Evolutionary conservation across 495 filamentous ascomycete species (phyloP), one percentile per base, ranked within the genome.

Genomic region (Podospora bellae-mahoneyi): DNA sequence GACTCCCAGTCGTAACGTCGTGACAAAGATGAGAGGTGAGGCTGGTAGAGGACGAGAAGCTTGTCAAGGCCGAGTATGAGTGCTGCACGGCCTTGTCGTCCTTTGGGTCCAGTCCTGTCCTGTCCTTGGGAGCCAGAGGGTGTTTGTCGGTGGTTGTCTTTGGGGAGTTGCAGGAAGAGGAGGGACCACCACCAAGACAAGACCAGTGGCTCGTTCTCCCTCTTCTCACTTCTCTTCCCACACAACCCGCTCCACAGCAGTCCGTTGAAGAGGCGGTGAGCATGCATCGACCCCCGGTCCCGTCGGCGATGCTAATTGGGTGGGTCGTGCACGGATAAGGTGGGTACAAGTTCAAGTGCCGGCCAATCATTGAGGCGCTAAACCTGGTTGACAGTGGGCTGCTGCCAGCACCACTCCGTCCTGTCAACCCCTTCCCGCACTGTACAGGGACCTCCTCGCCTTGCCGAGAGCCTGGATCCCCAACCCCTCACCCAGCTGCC

Each of bases 181-280:
- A 7, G 13, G 39, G 15, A 48, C 39, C 39, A 48, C 39, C 15
- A 16, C 39, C 13, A 32, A 7, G 30, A 48, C 39, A 10, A 13
- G 39, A 48, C 39, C 7, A 10, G 15, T 34, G 20, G 60, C 5
- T 30, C 23, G 59, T 30, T 34, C 53, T 64, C 5, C 61, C 30
- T n/a, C 30, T 63, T 32, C 59, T 58, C 53, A 27, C 39, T 48
- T 66, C 23, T 23, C 23, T 23, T 23, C 71, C 65, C 66, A 63
- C 63, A 63, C 70, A 68, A 66, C 66, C 71, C 68, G 69, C 66
- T 71, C 69, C 66, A 62, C 61, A 15, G 28, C 61, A 63, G 67
- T 70, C 62, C 61, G 70, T 73, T 73, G 77, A 78, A 78, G 77
- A 78, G 72, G 77, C 77, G 77, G 77, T 78, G 77, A 78, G 72